Conservation (phyloP, 2,329 filamentous ascomycete genomes). For the Xylariaceae sp. region DNA sequence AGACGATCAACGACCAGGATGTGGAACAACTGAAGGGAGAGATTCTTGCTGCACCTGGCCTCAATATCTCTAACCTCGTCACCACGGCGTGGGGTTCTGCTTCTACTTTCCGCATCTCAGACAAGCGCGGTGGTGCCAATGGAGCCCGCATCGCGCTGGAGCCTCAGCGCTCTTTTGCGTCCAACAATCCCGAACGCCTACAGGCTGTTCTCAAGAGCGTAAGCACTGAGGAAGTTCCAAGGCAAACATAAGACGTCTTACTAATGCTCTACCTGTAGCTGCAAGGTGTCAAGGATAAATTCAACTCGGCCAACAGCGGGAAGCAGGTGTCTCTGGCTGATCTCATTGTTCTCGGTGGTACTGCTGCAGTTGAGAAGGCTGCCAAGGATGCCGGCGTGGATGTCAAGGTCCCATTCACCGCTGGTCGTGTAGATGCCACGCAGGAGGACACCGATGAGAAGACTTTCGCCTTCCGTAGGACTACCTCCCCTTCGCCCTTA, state of each 20-base stretch:
- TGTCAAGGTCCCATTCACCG: conserved; percentile 70
- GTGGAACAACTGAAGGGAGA: conserved; percentile 68
- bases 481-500: not conserved
- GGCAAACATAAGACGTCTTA: not conserved
- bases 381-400: conserved; percentile 53
- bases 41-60: conserved; percentile 62
- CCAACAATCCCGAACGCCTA: conserved; percentile 74
- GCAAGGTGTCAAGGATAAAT: conserved; percentile 68
- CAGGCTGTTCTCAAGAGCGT: conserved; percentile 60
- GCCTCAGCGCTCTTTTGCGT: conserved; percentile 73
- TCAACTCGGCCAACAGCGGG: conserved; percentile 62
- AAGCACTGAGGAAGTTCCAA: not conserved
- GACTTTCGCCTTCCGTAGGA: conserved; percentile 59
- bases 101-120: conserved; percentile 73
- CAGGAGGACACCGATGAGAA: conserved; percentile 73
- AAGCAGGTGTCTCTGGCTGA: conserved; percentile 80
- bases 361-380: conserved; percentile 74
- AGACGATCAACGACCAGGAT: conserved; percentile 65
- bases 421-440: conserved; percentile 73
- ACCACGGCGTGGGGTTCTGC: conserved; percentile 71
- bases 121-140: conserved; percentile 85
- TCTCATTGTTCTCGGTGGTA: conserved; percentile 76
- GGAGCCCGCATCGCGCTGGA: conserved; percentile 77
- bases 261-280: conserved; percentile 43
- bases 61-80: conserved; percentile 66